Evolutionary conservation across 305 asterid genomes (phyloP), one percentile per base, ranked within the genome.

Genomic region (Rubia tinctorum): DNA sequence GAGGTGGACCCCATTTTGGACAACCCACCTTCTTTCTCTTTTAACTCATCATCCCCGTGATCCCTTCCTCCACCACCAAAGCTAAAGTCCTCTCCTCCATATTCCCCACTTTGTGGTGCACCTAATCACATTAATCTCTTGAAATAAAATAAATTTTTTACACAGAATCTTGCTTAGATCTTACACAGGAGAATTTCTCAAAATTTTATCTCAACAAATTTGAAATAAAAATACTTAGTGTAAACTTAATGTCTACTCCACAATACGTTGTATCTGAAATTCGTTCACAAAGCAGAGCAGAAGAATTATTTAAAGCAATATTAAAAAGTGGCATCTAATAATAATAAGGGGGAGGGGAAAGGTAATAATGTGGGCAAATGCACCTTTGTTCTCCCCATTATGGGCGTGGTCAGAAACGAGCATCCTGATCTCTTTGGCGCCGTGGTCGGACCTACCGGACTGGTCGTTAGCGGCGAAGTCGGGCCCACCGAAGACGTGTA

Each of bases 391-490:
- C 42, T 89, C 98, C 60, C 93, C 93, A 77, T 91, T 94, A 71
- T 90, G 97, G 40, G 91, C 88, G 63, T 87, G 89, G 77, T 95
- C 99, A 69, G 80, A 51, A n/a, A 95, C 97, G 74, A 92, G 76
- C 83, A 95, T 72, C 78, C 98, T 75, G 85, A 95, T 95, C 76
- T 95, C 99, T 86, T 92, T 95, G 2, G 97, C 96, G 23, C 92
- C 95, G n/a, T 83, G 92, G 78, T 94, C 99, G 4, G 99, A 87
- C 64, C 93, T 82, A 9, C 93, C 97, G 0, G 98, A 86, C 76
- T 89, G 95, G 73, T 87, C 98, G 5, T 88, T 78, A 13, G 87
- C 84, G 17, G 83, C 78, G 68, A 81, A 75, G 61, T 86, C 97
- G 30, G 84, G 80, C 68, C 96, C 96, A 14, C 93, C 92, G 30